Evolutionary conservation across 345 rosid genomes (phyloP).

Genomic region (Rhodamnia argentea): DNA sequence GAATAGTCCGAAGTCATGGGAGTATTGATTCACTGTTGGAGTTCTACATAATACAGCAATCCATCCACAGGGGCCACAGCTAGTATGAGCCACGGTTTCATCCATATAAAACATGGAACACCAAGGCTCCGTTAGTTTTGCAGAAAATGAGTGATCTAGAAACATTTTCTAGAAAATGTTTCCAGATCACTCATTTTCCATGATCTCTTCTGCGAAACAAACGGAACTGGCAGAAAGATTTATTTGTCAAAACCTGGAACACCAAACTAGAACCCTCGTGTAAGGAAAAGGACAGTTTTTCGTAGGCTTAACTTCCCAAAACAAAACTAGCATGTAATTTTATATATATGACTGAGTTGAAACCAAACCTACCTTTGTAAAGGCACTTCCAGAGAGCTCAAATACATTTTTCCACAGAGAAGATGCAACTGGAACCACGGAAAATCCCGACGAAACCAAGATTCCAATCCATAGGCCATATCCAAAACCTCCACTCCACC

Average conservation of each 20-base stretch:
- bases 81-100: neutral
- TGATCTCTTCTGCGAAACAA: too few species aligned
- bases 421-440: conserved; percentile 81
- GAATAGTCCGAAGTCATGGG: neutral
- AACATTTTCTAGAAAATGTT: neutral
- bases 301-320: neutral
- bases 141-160: too few species aligned
- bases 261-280: neutral
- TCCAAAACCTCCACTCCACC: conserved; percentile 93
- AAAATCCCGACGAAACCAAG: conserved; percentile 78
- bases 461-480: conserved; percentile 89
- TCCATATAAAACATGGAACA: neutral
- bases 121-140: neutral
- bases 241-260: neutral
- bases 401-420: conserved; percentile 59
- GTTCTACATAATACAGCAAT: neutral
- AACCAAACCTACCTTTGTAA: conserved; percentile 37
- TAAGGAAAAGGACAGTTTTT: neutral
- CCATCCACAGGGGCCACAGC: neutral
- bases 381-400: conserved; percentile 39
- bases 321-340: neutral
- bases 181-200: too few species aligned
- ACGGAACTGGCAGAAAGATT: neutral
- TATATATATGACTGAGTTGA: neutral
- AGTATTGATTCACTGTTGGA: neutral